Evolutionary conservation across 2,329 filamentous ascomycete genomes (phyloP), one percentile per base, ranked within the genome.

Genomic region (Aspergillus sp.): DNA sequence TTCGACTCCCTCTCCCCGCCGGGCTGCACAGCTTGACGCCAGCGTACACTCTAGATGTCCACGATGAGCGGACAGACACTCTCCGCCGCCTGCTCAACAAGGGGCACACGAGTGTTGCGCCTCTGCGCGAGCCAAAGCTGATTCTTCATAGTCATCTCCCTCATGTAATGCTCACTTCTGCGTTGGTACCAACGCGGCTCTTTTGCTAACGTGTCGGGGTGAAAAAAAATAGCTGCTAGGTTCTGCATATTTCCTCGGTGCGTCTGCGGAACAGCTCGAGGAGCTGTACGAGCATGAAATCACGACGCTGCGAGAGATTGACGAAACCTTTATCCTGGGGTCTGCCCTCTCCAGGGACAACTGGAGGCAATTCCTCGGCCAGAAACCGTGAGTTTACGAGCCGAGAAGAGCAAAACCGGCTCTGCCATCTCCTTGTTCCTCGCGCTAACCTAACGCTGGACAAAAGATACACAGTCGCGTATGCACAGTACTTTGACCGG

Each of bases 141-240:
- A 57, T 61, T 28, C 31, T 61, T 7, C 59, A 61, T 25, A 56
- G 52, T 17, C 48, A 61, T 51, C 25, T 61, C 6, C 59, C 59
- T 13, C 53, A 61, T 46, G 53, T 56, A 56, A n/a, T 9, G 31
- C 31, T 13, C 31, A 8, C 31, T 13, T 34, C 2, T 13, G 13
- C 31, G 4, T 13, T 28, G 3, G 25, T 28, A 28, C 25, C 25
- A 28, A 28, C 25, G 25, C 6, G 25, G 25, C 6, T 28, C 25
- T 28, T 28, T 6, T 28, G 25, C 25, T 28, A 28, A 28, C 25
- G 25, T 28, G 31, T 34, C 31, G 31, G 31, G 31, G 3, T 34
- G 2, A 34, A 9, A 34, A 13, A 34, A 13, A 9, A 0, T 11
- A 57, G 54, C 43, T 57, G 3, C 43, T 57, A 11, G 54, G 54